Evolutionary conservation across 2,329 filamentous ascomycete species (phyloP).

Genomic region (Pseudogymnoascus pannorum): DNA sequence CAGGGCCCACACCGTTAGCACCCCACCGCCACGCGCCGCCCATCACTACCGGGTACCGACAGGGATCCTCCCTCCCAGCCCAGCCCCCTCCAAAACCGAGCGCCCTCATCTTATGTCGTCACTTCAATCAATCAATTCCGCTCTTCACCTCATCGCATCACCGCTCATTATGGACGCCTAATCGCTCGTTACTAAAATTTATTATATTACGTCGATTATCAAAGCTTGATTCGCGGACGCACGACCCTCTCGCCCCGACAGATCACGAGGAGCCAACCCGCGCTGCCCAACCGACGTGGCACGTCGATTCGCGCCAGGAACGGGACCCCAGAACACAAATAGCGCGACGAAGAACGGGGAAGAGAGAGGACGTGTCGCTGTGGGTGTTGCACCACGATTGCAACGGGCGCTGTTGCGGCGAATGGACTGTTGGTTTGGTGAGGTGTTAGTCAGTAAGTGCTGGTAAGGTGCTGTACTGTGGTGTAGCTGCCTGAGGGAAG

Average conservation of each 20-base stretch:
- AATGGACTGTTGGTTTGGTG: too few relatives aligned
- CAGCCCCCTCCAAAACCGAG: not conserved
- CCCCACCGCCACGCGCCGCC: not conserved
- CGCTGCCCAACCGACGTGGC: slow-evolving; percentile 4
- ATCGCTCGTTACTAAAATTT: not conserved
- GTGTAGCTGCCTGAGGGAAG: slow-evolving; percentile 4
- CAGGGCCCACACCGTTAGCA: slow-evolving; percentile 4
- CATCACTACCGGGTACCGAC: not conserved
- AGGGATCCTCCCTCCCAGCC: not conserved
- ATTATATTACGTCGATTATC: not conserved
- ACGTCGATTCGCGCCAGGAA: not conserved
- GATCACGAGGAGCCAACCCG: not conserved
- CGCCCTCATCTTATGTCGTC: not conserved
- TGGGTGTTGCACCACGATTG: slow-evolving; percentile 1
- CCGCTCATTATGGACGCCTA: not conserved
- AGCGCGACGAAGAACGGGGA: not conserved
- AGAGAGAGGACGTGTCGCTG: not conserved
- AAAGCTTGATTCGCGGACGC: too few relatives aligned
- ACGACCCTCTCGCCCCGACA: not conserved
- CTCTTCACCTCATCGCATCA: not conserved
- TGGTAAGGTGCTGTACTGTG: not conserved
- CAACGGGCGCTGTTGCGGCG: too few relatives aligned
- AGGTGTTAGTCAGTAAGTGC: not conserved
- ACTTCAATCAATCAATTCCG: not conserved
- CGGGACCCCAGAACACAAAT: not conserved